Base-by-base conservation (phyloP, 163 green algal species). In the Scenedesmus sp. region DNA sequence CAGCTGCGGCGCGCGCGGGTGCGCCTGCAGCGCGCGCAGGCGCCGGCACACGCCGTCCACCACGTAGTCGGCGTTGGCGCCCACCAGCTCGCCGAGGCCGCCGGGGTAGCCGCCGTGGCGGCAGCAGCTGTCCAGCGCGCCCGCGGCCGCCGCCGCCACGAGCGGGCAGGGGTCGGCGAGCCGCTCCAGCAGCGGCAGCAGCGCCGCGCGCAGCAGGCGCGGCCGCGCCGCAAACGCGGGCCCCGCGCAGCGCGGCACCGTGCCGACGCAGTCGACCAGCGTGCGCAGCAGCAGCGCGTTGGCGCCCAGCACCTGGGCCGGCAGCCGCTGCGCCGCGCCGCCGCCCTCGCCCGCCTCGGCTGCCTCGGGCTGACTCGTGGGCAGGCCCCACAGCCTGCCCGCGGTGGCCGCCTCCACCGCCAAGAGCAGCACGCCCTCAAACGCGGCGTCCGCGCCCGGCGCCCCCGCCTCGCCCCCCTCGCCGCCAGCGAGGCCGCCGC, bases 111-210 rank as follows among this genome's bases (percentile, higher is more conserved):
- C 53, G 45, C 53, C 14, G 34, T 72, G 36, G 28, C 33, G 22
- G 66, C 78, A 85, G 24, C 85, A 57, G 17, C 75, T 78, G 34
- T 47, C 50, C 22, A 89, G 45, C 24, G 86, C 81, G 7, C 67
- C 81, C 29, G 57, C 58, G 1, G 91, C 91, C 1, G 89, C 80
- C 20, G 86, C 77, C 14, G 87, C 79, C 4, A 94, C 91, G 9
- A 91, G 74, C 6, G 82, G 73, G 39, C 69, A 85, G 20, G 84
- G 82, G 73, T 95, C 89, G 15, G 80, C 87, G 4, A 96, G 74
- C 29, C 89, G 84, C 85, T 97, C 91, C 62, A 97, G 84, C 56
- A 95, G 45, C 7, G 90, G 91, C 73, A 97, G 80, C 72, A 97
- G 78, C 47, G 83, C 71, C 0, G 62, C 18, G n/a, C 90, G 86